Evolutionary conservation across 169 alveolate species (phyloP).

Genomic region (Eimeria praecox): DNA sequence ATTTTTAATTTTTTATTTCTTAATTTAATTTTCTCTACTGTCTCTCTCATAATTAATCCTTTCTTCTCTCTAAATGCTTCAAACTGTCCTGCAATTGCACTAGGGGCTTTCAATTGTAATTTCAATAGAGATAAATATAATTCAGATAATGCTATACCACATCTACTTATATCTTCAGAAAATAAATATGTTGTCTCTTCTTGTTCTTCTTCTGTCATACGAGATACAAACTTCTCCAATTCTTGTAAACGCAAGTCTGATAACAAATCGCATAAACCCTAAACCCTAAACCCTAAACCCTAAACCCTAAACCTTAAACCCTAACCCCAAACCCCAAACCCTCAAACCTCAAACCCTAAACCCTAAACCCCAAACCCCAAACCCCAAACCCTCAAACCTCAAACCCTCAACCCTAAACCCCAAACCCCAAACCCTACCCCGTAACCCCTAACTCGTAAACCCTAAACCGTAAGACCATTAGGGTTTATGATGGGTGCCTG

Average conservation of each 20-base stretch:
- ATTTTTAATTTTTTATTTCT: not conserved
- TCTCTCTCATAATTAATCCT: not conserved
- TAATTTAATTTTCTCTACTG: not conserved
- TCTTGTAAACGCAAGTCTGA: not conserved
- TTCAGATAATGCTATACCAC: conserved; percentile 82
- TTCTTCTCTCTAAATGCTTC: conserved; percentile 54
- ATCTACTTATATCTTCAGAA: conserved; percentile 78
- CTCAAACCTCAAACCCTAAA: not conserved
- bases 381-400: conserved; percentile 9
- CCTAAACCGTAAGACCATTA: not conserved
- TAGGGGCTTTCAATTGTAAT: conserved; percentile 71
- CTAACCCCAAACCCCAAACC: not conserved
- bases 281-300: not conserved
- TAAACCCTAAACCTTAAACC: conserved; percentile 15
- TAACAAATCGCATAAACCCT: not conserved
- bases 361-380: not conserved
- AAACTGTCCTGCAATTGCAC: not conserved
- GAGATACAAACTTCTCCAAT: conserved; percentile 49
- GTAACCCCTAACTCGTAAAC: conserved; percentile 8
- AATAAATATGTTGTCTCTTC: conserved; percentile 82
- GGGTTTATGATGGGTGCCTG: too few relatives aligned
- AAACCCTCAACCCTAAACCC: too few relatives aligned
- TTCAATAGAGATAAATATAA: conserved; percentile 84
- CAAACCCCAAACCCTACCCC: not conserved
- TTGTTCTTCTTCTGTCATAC: conserved; percentile 79